phyloP scores from a whole-genome alignment of 78 protist genomes.

The Goniomonas avonlea region DNA sequence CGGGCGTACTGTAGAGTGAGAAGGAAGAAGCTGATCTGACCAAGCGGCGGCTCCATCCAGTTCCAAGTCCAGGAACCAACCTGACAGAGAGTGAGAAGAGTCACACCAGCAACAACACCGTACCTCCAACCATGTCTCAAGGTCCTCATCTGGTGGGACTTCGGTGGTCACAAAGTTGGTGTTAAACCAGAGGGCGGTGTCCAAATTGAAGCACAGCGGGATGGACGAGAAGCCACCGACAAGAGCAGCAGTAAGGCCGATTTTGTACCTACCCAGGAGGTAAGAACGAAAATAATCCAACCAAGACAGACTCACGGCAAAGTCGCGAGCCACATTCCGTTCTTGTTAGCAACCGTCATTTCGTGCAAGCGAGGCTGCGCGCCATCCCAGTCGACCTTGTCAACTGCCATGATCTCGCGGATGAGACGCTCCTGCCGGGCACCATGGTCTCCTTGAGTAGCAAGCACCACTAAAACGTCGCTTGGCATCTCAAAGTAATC shows the following conservation, averaged over 20 bases:
- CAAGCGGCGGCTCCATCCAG: conserved; percentile 30
- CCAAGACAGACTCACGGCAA: not conserved
- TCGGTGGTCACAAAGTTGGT: conserved; percentile 17
- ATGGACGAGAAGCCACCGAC: not conserved
- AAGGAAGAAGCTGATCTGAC: conserved; percentile 18
- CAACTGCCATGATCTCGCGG: conserved; percentile 6
- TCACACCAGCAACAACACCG: conserved; percentile 9
- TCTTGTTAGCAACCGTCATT: not conserved
- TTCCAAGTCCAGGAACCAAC: too few species aligned
- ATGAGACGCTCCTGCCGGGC: not conserved
- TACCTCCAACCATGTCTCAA: conserved; percentile 20
- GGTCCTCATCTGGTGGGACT: not conserved
- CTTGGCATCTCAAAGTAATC: not conserved
- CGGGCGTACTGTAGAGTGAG: conserved; percentile 20
- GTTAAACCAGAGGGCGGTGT: conserved; percentile 20
- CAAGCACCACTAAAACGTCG: not conserved
- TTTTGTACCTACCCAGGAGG: too few species aligned
- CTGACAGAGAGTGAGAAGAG: too few species aligned
- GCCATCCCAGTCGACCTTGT: not conserved
- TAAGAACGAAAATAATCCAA: too few species aligned
- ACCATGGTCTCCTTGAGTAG: not conserved
- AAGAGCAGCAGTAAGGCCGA: not conserved
- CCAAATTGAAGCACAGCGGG: conserved; percentile 3
- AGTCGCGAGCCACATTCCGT: not conserved
- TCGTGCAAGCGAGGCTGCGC: not conserved